phyloP scores from a whole-genome alignment of 306 rosid genomes.

The Citrullus colocynthis region DNA sequence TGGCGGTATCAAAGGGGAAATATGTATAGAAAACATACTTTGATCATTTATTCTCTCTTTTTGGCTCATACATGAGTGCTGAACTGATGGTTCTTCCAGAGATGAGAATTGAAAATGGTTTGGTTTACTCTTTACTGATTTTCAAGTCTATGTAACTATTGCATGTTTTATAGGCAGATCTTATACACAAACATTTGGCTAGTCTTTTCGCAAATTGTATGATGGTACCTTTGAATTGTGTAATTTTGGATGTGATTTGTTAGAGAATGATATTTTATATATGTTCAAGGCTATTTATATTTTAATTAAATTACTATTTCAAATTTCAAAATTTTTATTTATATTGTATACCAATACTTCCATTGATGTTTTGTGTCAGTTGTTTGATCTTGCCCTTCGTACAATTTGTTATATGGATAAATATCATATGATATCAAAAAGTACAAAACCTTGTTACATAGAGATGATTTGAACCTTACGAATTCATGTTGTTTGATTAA shows the following conservation, averaged over 20 bases:
- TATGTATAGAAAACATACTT: not conserved
- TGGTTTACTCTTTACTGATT: not conserved
- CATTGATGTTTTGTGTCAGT: not conserved
- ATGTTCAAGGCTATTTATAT: not conserved
- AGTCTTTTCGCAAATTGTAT: not conserved
- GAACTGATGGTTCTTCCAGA: not conserved
- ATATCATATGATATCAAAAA: no score
- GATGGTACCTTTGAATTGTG: not conserved
- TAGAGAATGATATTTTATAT: not conserved
- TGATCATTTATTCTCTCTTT: not conserved
- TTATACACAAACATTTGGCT: not conserved
- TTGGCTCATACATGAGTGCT: not conserved
- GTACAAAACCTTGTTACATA: no score
- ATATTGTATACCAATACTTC: not conserved
- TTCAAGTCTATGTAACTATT: not conserved
- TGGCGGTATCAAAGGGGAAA: not conserved
- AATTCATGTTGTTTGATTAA: no score
- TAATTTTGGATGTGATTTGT: not conserved
- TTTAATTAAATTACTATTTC: not conserved
- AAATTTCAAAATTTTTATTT: not conserved
- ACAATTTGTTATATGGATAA: no score
- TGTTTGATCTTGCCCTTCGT: no score
- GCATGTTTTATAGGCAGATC: not conserved
- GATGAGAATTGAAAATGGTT: not conserved
- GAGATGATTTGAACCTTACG: no score